Conservation (phyloP, 2,329 filamentous ascomycete genomes). For the Cladosporium phlei region DNA sequence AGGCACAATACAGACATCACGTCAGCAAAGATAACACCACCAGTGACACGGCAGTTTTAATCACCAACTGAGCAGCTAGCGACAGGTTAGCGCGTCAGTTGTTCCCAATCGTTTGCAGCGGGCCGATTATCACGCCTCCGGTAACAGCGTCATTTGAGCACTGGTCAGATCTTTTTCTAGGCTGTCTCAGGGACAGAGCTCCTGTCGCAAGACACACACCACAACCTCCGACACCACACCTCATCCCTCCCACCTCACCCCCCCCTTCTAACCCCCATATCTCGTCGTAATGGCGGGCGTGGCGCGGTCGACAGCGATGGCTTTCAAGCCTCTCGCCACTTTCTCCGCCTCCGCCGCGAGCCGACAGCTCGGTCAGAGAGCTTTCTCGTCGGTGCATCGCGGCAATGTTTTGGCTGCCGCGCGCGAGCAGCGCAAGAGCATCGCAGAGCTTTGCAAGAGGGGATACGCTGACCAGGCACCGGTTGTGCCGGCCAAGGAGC, state of each 20-base stretch:
- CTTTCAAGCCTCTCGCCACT: slow-evolving; percentile 12
- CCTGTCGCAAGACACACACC: slow-evolving; percentile 10
- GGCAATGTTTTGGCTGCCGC: slow-evolving; percentile 16
- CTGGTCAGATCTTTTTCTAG: neutral
- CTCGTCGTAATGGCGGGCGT: slow-evolving; percentile 14
- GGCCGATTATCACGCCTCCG: too few species aligned
- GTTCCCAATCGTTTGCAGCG: too few species aligned
- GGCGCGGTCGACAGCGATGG: slow-evolving; percentile 13
- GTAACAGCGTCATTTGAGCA: too few species aligned
- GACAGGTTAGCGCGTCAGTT: too few species aligned
- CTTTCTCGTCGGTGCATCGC: slow-evolving; percentile 14
- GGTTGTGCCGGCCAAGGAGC: slow-evolving; percentile 17
- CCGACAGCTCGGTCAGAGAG: slow-evolving; percentile 12
- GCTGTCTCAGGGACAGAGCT: too few species aligned
- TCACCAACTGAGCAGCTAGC: too few species aligned
- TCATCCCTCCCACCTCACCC: slow-evolving; percentile 3
- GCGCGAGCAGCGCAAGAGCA: slow-evolving; percentile 13
- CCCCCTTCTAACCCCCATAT: slow-evolving; percentile 11
- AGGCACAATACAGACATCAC: too few species aligned
- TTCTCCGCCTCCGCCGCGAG: slow-evolving; percentile 20
- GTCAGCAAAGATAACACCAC: too few species aligned
- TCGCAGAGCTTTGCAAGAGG: slow-evolving; percentile 19
- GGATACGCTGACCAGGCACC: slow-evolving; percentile 30
- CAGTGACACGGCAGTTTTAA: too few species aligned
- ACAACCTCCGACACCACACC: slow-evolving; percentile 9